These are phyloP conservation scores for Penicillium herquei DNA, from an alignment of 495 filamentous ascomycete genomes.

Conservation along the genomic window DNA sequence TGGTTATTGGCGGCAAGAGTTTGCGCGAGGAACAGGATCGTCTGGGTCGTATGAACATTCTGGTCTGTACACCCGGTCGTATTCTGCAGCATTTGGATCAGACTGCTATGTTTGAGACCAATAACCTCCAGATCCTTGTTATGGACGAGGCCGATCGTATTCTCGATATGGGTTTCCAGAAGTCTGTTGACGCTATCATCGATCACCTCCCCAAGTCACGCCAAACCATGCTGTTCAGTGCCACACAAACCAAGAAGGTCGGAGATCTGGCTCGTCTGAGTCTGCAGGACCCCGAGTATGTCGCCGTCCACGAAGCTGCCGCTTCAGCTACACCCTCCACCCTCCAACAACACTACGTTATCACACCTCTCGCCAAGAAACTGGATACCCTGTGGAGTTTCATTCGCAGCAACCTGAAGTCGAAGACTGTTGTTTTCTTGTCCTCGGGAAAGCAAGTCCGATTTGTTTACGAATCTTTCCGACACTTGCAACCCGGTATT, in stretches of 20 bases:
- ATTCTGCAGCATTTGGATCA: slow-evolving; percentile 97
- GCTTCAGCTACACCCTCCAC: slow-evolving; percentile 76
- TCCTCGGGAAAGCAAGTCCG: slow-evolving; percentile 95
- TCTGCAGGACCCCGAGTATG: slow-evolving; percentile 87
- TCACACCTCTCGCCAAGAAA: slow-evolving; percentile 81
- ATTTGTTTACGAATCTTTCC: slow-evolving; percentile 90
- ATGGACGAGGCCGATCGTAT: slow-evolving; percentile 96
- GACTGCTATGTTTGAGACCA: slow-evolving; percentile 84
- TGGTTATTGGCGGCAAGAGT: slow-evolving; percentile 94
- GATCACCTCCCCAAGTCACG: slow-evolving; percentile 84
- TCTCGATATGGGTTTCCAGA: slow-evolving; percentile 96
- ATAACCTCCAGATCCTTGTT: slow-evolving; percentile 88
- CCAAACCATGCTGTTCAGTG: slow-evolving; percentile 93
- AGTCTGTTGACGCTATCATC: slow-evolving; percentile 86
- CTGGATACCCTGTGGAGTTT: slow-evolving; percentile 91
- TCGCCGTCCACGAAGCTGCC: slow-evolving; percentile 86
- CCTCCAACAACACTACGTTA: slow-evolving; percentile 87
- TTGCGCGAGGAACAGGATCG: slow-evolving; percentile 84
- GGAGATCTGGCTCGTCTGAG: slow-evolving; percentile 87
- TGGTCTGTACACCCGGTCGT: slow-evolving; percentile 92
- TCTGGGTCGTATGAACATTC: slow-evolving; percentile 90
- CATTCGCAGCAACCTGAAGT: slow-evolving; percentile 80
- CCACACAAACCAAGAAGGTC: slow-evolving; percentile 92
- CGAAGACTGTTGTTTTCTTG: slow-evolving; percentile 91
- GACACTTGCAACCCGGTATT: slow-evolving; percentile 91